Evolutionary conservation across 1,284 basidiomycete genomes (phyloP), one percentile per base, ranked within the genome.

Genomic region (Marasmius sp.): DNA sequence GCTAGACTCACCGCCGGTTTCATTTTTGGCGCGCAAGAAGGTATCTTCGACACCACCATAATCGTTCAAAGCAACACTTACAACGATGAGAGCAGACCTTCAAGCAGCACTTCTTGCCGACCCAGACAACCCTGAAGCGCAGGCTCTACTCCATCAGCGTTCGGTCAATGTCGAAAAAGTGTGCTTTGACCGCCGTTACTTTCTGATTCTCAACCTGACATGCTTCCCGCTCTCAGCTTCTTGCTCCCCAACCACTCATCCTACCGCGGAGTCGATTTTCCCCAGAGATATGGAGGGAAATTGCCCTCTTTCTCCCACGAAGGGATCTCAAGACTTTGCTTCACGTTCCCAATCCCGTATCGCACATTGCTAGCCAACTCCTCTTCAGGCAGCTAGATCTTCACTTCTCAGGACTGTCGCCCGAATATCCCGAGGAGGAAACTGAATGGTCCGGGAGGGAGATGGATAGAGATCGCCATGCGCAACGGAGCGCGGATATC

Each of bases 401-500:
- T 4, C 83, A 89, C 64, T 85, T 88, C 64, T 75, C 74, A 16
- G 66, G 74, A 10, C 68, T 67, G 6, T 72, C 74, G 27, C 52
- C 36, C 11, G 71, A 76, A 6, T 58, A 48, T 20, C 51, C 65
- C 18, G 72, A 75, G 16, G 71, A 75, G 39, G 60, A 69, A 37
- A 51, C 38, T 27, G 57, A 33, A 49, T 63, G 64, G 52, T 54
- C 61, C 14, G 61, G 63, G 33, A 64, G 69, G 71, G 75, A 74
- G 39, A 68, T 58, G 47, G 43, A 77, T 3, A 79, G 85, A 64
- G 75, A 75, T 36, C 78, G 81, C 66, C 82, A 87, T 67, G 82
- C 85, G 0, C 85, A 85, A 64, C 80, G 87, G n/a, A 89, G 82
- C 64, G 88, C 88, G 3, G 89, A 89, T 66, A 88, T 91, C 60